phyloP scores from a whole-genome alignment of 2,329 filamentous ascomycete genomes.

The Penicillium sp. region DNA sequence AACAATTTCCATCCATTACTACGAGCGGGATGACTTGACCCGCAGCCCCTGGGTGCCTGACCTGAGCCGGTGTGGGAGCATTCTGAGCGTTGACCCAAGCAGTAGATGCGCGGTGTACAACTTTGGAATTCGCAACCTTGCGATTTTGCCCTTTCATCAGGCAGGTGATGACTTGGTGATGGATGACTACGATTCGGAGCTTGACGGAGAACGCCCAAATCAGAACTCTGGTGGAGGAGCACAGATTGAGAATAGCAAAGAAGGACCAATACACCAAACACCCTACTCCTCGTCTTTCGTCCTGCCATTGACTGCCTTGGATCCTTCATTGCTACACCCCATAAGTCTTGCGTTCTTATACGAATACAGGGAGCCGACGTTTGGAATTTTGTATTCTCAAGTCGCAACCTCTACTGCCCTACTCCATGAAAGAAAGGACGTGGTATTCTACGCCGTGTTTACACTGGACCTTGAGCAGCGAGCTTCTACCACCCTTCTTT shows the following conservation, averaged over 20 bases:
- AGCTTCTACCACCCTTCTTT: constrained; percentile 88
- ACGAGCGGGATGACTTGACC: constrained; percentile 88
- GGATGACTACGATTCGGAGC: constrained; percentile 83
- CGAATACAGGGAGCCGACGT: constrained; percentile 96
- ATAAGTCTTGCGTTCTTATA: constrained; percentile 90
- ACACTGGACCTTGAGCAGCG: constrained; percentile 91
- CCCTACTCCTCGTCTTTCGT: constrained; percentile 92
- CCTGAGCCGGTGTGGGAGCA: constrained; percentile 73
- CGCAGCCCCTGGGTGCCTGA: constrained; percentile 78
- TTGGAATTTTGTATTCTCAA: constrained; percentile 85
- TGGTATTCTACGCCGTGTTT: constrained; percentile 88
- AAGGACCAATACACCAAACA: constrained; percentile 50
- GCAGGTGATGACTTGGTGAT: constrained; percentile 83
- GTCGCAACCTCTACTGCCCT: constrained; percentile 72
- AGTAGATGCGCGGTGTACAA: constrained; percentile 93
- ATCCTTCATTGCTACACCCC: constrained; percentile 82
- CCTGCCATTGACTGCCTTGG: constrained; percentile 81
- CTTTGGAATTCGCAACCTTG: constrained; percentile 83
- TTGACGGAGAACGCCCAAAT: constrained; percentile 66
- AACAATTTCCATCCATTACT: constrained; percentile 95
- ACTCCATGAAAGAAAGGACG: constrained; percentile 73
- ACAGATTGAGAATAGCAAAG: constrained; percentile 33
- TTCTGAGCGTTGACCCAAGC: constrained; percentile 82
- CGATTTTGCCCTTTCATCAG: constrained; percentile 90
- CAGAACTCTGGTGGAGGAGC: constrained; percentile 34